phyloP scores from a whole-genome alignment of 2,329 filamentous ascomycete species.

The Colletotrichum sp. region DNA sequence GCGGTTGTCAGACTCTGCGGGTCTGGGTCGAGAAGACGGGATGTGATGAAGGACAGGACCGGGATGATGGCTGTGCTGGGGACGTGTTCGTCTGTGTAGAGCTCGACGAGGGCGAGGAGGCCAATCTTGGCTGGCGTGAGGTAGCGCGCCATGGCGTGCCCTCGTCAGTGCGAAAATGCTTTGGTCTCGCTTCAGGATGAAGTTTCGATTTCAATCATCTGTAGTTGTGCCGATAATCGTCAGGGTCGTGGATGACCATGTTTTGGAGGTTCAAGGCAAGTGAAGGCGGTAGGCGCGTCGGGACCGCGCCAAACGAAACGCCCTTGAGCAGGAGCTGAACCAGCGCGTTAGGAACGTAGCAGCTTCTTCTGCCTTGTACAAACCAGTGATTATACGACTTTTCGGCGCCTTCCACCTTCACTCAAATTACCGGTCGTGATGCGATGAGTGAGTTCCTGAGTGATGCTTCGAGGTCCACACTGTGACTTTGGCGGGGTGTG shows the following conservation, averaged over 20 bases:
- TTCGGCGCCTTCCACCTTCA: neutral
- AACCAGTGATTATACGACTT: neutral
- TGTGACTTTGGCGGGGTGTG: neutral
- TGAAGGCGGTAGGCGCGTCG: neutral
- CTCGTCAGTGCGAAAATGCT: neutral
- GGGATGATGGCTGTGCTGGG: conserved; percentile 74
- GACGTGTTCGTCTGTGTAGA: conserved; percentile 77
- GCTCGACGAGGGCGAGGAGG: conserved; percentile 77
- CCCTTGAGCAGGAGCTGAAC: neutral
- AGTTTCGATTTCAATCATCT: neutral
- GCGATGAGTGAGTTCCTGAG: conserved; percentile 3
- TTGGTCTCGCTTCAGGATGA: neutral
- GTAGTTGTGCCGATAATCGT: neutral
- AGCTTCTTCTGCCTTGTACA: neutral
- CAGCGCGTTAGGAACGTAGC: neutral
- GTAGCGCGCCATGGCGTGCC: conserved; percentile 71
- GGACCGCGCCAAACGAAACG: neutral
- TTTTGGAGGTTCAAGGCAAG: neutral
- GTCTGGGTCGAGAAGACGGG: conserved; percentile 64
- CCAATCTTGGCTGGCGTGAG: conserved; percentile 89
- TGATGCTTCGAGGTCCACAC: neutral
- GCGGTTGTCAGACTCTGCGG: conserved; percentile 32
- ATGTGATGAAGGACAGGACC: conserved; percentile 79
- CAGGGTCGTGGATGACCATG: neutral
- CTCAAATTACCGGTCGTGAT: neutral